These are phyloP conservation scores for Fusarium citri DNA, from an alignment of 2,329 filamentous ascomycete genomes.

Conservation along the genomic window DNA sequence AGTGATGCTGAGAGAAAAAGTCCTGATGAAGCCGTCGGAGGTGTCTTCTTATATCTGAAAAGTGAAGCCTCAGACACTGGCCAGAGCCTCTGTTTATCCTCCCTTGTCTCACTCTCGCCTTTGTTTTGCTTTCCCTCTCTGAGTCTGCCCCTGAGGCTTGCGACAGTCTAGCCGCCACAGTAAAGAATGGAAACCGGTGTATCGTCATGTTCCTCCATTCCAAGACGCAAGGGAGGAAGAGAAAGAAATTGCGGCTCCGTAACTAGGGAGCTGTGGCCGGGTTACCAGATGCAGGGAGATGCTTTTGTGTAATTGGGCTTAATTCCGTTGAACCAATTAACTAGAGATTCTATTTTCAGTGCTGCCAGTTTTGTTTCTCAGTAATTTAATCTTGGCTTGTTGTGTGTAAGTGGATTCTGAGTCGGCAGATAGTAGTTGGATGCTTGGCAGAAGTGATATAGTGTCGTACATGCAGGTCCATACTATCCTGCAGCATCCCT, in stretches of 20 bases:
- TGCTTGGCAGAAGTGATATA: background rate
- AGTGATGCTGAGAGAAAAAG: conserved; percentile 12
- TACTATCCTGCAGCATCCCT: background rate
- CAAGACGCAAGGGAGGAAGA: conserved; percentile 33
- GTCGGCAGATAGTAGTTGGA: background rate
- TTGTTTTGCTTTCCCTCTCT: background rate
- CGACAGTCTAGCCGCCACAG: conserved; percentile 22
- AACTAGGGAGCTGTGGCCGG: conserved; percentile 26
- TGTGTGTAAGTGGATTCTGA: conserved; percentile 19
- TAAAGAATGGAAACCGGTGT: conserved; percentile 31
- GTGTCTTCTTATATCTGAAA: conserved; percentile 43
- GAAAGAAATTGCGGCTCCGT: conserved; percentile 29
- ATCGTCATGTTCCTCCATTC: conserved; percentile 31
- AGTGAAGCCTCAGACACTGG: background rate
- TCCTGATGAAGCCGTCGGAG: background rate
- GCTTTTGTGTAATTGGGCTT: background rate
- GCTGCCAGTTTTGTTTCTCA: conserved; percentile 10
- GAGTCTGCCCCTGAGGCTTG: conserved; percentile 16
- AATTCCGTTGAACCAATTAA: background rate
- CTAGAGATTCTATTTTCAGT: conserved; percentile 4
- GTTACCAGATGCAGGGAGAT: conserved; percentile 13
- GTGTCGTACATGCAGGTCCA: background rate
- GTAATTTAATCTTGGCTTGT: background rate
- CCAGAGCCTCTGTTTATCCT: conserved; percentile 8
- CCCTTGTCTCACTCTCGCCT: conserved; percentile 6